These are phyloP conservation scores for Xylariaceae sp. DNA, from an alignment of 2,329 filamentous ascomycete genomes.

Conservation along the genomic window DNA sequence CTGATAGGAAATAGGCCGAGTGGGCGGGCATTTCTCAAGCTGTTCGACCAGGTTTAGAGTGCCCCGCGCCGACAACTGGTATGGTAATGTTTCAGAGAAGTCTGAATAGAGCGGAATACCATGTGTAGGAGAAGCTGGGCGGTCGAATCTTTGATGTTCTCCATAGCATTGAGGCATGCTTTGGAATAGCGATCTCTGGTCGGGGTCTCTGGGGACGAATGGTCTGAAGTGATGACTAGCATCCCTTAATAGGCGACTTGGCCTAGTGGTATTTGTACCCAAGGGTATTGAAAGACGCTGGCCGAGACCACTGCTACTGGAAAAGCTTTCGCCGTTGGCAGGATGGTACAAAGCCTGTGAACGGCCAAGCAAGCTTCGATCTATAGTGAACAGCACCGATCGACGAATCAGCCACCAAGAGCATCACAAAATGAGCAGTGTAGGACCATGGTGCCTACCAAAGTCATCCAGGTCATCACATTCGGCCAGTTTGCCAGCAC, in stretches of 20 bases:
- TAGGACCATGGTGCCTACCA: constrained; percentile 21
- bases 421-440: background rate
- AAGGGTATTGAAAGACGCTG: constrained; percentile 26
- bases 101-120: background rate
- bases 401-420: background rate
- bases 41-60: background rate
- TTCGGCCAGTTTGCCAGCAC: constrained; percentile 2
- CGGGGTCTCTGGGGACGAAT: constrained; percentile 17
- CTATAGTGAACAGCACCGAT: constrained; percentile 15
- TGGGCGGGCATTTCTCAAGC: constrained; percentile 18
- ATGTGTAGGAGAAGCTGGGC: background rate
- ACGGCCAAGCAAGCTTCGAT: constrained; percentile 27
- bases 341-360: constrained; percentile 8
- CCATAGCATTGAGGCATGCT: constrained; percentile 10
- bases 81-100: background rate
- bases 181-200: constrained; percentile 21
- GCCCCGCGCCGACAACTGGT: background rate
- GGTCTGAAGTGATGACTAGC: constrained; percentile 33
- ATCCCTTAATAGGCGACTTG: constrained; percentile 29
- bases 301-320: constrained; percentile 1
- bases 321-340: background rate
- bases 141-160: background rate
- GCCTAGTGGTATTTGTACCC: constrained; percentile 11
- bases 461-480: constrained; percentile 28
- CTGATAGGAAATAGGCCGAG: constrained; percentile 14